These are phyloP conservation scores for Gleditsia sinensis DNA, from an alignment of 306 rosid species.

Conservation along the genomic window DNA sequence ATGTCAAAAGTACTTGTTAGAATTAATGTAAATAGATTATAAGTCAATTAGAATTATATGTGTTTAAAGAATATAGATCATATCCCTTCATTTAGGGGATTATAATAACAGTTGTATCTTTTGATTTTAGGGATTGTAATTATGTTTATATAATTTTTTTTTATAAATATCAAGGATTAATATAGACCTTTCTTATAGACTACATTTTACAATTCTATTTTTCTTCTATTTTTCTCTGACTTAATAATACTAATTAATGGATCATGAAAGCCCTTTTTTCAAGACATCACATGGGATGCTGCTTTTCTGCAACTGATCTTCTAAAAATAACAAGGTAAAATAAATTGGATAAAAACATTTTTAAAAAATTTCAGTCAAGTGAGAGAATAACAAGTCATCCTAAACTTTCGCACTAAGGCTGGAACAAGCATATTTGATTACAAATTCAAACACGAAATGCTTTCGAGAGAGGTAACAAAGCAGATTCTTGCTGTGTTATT, in stretches of 20 bases:
- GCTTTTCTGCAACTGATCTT: conserved; percentile 1
- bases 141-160: no score
- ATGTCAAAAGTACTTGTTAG: conserved; percentile 12
- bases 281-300: conserved; percentile 6
- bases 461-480: neutral
- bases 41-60: no score
- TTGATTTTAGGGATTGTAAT: no score
- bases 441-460: neutral
- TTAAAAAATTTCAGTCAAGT: neutral
- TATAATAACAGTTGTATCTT: no score
- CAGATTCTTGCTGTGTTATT: neutral
- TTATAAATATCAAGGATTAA: no score
- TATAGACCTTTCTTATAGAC: no score
- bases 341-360: neutral
- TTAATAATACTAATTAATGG: conserved; percentile 14
- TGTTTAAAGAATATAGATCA: no score
- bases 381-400: neutral
- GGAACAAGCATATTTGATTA: neutral
- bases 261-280: conserved; percentile 1
- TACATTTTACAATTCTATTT: no score
- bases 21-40: no score
- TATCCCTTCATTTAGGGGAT: no score
- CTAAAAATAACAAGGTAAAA: conserved; percentile 5
- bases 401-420: neutral
- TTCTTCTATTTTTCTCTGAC: no score